Percentiles rank a stretch among this genome's conserved stretches.
Conservation (phyloP, 164 flowering plant genomes). For the Warburgia ugandensis region DNA sequence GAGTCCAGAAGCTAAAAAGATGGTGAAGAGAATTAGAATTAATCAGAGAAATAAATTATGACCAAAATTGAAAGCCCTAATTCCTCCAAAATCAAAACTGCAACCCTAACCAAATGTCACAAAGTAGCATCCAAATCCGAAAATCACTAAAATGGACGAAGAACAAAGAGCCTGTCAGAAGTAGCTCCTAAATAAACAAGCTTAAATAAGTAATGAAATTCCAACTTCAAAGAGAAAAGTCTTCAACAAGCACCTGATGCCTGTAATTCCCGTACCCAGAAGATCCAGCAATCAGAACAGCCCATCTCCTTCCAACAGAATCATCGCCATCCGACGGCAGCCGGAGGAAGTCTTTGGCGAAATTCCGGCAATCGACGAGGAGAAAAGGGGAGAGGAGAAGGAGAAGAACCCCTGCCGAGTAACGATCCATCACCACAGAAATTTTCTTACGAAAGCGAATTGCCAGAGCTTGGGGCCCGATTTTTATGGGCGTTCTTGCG, state of each 20-base stretch:
- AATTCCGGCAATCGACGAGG: not conserved
- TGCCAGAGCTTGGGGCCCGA: no score
- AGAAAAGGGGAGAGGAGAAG: not conserved
- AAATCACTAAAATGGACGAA: no score
- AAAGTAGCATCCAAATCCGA: no score
- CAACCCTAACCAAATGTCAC: no score
- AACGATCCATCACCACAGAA: slow-evolving; percentile 4
- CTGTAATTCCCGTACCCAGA: slow-evolving; percentile 68
- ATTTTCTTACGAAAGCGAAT: no score
- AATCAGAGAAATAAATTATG: no score
- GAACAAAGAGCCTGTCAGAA: not conserved
- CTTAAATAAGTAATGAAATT: not conserved
- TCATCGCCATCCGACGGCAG: slow-evolving; percentile 20
- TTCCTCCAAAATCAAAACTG: no score
- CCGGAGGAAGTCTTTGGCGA: slow-evolving; percentile 1
- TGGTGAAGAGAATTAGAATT: no score
- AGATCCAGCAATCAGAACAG: slow-evolving; percentile 71
- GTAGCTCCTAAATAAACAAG: not conserved
- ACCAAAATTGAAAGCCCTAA: no score
- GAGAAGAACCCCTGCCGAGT: not conserved
- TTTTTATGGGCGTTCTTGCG: no score
- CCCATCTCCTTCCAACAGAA: slow-evolving; percentile 61
- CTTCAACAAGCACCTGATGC: slow-evolving; percentile 69
- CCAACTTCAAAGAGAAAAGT: not conserved
- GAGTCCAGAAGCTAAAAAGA: no score